Evolutionary conservation across 306 rosid genomes (phyloP).

Genomic region (Albizia julibrissin): DNA sequence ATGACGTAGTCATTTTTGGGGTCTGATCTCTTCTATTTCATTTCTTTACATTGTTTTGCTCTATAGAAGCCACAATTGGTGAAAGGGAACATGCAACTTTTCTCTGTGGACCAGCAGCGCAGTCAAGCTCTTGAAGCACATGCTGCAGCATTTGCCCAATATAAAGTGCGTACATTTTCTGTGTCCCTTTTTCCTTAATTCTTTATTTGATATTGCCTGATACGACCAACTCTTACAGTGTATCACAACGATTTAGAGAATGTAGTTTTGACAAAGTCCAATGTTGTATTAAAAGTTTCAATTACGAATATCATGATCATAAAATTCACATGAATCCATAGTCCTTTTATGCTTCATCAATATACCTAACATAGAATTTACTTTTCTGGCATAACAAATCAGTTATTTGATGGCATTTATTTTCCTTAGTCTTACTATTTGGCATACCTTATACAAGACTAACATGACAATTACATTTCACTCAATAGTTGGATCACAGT

Average conservation of each 20-base stretch:
- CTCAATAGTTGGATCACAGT: not conserved
- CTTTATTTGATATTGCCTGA: slow-evolving; percentile 10
- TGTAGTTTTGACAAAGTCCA: not conserved
- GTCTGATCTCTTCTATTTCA: slow-evolving; percentile 28
- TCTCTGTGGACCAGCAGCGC: slow-evolving; percentile 96
- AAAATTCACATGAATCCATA: not conserved
- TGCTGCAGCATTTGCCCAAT: slow-evolving; percentile 96
- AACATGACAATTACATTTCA: not conserved
- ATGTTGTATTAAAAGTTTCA: not conserved
- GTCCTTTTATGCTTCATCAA: not conserved
- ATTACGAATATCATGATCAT: not conserved
- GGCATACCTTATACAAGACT: not conserved
- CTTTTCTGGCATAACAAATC: not conserved
- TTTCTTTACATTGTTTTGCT: slow-evolving; percentile 31
- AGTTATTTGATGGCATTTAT: not conserved
- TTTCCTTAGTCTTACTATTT: not conserved
- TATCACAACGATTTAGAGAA: not conserved
- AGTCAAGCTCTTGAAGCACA: slow-evolving; percentile 99
- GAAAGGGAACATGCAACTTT: slow-evolving; percentile 98
- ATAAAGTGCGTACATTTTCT: slow-evolving; percentile 58
- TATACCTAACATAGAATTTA: not conserved
- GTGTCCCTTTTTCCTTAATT: not conserved
- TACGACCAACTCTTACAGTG: not conserved
- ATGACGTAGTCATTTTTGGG: not conserved
- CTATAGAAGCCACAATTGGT: slow-evolving; percentile 90